Evolutionary conservation across 768 basidiomycete genomes (phyloP).

Genomic region (Lentinus brumalis): DNA sequence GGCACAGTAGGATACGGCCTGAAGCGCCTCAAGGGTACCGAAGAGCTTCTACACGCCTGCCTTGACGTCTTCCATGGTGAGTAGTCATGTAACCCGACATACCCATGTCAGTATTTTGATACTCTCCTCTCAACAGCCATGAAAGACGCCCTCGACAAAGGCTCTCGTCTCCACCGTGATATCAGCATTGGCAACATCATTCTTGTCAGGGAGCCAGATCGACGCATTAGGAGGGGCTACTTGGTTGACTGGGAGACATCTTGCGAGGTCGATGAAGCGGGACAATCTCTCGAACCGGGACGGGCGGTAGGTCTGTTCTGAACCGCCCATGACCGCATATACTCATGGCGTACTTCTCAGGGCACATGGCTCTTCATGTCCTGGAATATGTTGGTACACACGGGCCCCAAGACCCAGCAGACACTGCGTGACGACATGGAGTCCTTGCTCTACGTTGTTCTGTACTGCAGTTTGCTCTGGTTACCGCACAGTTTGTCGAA

Average conservation of each 20-base stretch:
- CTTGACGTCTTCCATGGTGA: not conserved
- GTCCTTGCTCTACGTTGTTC: conserved; percentile 9
- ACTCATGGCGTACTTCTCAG: not conserved
- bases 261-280: not conserved
- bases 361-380: conserved; percentile 14
- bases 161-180: conserved; percentile 1
- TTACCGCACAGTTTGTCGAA: not conserved
- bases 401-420: not conserved
- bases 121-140: not conserved
- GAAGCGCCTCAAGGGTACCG: not conserved
- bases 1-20: conserved; percentile 6
- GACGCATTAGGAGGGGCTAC: not conserved
- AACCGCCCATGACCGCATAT: too few species aligned
- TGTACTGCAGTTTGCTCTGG: conserved; percentile 4
- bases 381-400: not conserved
- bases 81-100: too few species aligned
- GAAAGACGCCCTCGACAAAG: not conserved
- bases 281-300: not conserved
- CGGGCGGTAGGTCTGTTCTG: not conserved
- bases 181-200: conserved; percentile 15
- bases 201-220: not conserved
- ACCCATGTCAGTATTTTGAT: too few species aligned
- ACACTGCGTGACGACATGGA: conserved; percentile 17
- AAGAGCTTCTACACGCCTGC: conserved; percentile 2
- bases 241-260: conserved; percentile 13